Evolutionary conservation across 768 basidiomycete genomes (phyloP).

Genomic region (Pholiota conissans): DNA sequence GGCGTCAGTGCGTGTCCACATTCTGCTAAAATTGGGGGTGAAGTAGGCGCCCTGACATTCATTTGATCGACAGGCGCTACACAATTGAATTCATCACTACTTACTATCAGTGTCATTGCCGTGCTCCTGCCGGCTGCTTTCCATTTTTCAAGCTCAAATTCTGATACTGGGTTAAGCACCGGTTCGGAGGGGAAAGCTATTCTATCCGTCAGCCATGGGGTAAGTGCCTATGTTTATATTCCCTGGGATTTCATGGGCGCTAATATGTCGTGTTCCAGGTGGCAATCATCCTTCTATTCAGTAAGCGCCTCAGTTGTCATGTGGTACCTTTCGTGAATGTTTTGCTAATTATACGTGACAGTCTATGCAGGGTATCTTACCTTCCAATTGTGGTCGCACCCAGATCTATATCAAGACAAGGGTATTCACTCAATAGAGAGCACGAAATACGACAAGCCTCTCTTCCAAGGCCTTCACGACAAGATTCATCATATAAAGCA

Average conservation of each 20-base stretch:
- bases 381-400: constrained; percentile 80
- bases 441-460: constrained; percentile 31
- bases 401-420: constrained; percentile 62
- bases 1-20: constrained; percentile 57
- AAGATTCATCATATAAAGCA: neutral
- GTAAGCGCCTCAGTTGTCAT: constrained; percentile 41
- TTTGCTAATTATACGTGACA: neutral
- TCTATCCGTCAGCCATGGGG: constrained; percentile 72
- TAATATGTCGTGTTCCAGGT: constrained; percentile 66
- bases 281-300: constrained; percentile 75
- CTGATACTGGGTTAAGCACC: neutral
- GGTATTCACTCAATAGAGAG: constrained; percentile 33
- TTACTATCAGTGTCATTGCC: constrained; percentile 79
- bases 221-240: constrained; percentile 32
- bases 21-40: neutral
- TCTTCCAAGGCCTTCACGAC: constrained; percentile 9
- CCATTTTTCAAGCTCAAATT: constrained; percentile 44
- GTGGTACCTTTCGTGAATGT: constrained; percentile 24
- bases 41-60: neutral
- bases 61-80: constrained; percentile 41
- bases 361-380: constrained; percentile 55
- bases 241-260: constrained; percentile 26
- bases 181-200: constrained; percentile 42
- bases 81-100: constrained; percentile 73
- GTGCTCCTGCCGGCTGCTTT: constrained; percentile 81